Base-by-base conservation (phyloP, 1,284 basidiomycete genomes). In the Leccinum colubrinum region DNA sequence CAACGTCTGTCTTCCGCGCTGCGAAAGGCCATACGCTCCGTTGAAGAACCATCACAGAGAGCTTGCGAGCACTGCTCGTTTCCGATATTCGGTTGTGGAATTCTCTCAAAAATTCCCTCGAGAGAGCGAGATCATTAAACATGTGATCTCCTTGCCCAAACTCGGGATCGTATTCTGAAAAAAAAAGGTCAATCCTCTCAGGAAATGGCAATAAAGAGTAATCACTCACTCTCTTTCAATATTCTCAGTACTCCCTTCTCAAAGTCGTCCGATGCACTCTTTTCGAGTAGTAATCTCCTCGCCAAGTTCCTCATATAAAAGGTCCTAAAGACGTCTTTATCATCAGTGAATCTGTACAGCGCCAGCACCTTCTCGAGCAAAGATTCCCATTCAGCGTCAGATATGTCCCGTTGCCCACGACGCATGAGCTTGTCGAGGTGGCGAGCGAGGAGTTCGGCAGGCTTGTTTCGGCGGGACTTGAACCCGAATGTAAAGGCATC, bases 391-490 rank as follows among this genome's bases (percentile, higher is more conserved):
- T 86, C 86, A 6, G 77, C 79, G 63, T 96, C 93, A 9, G 84
- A 86, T 63, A 83, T 82, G 12, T 82, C 81, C 55, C 88, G 88
- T 74, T 95, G 94, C 0, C 96, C 95, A 62, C 86, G 87, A 50
- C 94, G 85, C 87, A 98, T 90, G 43, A 90, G 85, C 53, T 82
- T 83, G 75, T 98, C 96, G 48, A 98, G 80, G 72, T 93, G 87
- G 72, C 94, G 95, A 11, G 97, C 97, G 61, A 97, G 92, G 84
- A 96, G 90, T 77, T 98, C 96, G 0, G 97, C 96, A 4, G 95
- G 95, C 66, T 93, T 95, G 71, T 89, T 91, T 59, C 88, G 86
- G 22, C 95, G 83, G 25, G 84, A 82, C 70, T 90, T 91, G 79
- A 98, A 91, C 39, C 93, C 94, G 12, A 75, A 77, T n/a, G 86